These are phyloP conservation scores for Lolium multiflorum DNA, from an alignment of 176 grass and related monocot genomes.

Conservation along the genomic window DNA sequence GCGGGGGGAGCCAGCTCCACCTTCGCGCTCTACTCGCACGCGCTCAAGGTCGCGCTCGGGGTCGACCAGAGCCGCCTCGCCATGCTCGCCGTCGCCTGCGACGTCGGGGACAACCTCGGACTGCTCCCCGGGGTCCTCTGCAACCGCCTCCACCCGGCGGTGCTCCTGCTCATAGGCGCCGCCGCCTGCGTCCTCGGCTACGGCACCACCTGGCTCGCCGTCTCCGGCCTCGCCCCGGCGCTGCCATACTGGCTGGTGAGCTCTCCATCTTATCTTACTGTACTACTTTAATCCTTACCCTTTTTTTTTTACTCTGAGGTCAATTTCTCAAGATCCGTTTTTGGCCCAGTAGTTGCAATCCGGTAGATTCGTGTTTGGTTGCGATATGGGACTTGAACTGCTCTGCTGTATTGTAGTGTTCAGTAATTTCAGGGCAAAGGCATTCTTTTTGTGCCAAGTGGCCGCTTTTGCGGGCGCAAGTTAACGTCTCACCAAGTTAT, in stretches of 20 bases:
- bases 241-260: slow-evolving; percentile 87
- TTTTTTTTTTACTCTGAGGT: background rate
- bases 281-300: background rate
- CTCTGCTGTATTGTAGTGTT: background rate
- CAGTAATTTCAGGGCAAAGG: background rate
- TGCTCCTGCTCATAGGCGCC: slow-evolving; percentile 76
- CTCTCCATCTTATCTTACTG: background rate
- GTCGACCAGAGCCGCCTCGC: slow-evolving; percentile 79
- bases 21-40: slow-evolving; percentile 95
- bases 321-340: background rate
- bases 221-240: slow-evolving; percentile 49
- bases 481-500: background rate
- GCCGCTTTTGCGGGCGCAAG: slow-evolving; percentile 25
- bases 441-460: slow-evolving; percentile 34
- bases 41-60: slow-evolving; percentile 69
- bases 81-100: slow-evolving; percentile 87
- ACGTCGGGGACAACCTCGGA: slow-evolving; percentile 85
- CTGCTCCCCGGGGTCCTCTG: slow-evolving; percentile 78
- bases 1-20: slow-evolving; percentile 68
- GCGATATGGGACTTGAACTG: slow-evolving; percentile 24
- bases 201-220: slow-evolving; percentile 63
- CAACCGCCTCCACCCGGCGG: slow-evolving; percentile 79
- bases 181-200: slow-evolving; percentile 66
- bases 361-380: background rate
- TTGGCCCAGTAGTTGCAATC: background rate